Evolutionary conservation across 768 basidiomycete species (phyloP).

Genomic region (Erythrobasidium yunnanense): DNA sequence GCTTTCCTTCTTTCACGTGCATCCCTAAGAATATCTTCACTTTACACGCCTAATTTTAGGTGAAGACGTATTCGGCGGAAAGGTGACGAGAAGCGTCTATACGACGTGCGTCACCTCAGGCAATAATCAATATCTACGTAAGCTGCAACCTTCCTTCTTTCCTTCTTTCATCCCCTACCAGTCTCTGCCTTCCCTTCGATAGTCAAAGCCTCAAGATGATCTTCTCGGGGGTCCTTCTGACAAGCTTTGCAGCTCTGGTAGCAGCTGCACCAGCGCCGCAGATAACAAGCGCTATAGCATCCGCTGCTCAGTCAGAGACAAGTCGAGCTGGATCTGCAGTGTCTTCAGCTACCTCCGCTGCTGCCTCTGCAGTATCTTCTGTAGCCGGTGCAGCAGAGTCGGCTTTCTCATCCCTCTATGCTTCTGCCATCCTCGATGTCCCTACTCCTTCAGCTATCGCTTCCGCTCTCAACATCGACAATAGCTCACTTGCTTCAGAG

Average conservation of each 20-base stretch:
- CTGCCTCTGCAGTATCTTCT: slow-evolving; percentile 2
- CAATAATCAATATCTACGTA: too few species aligned
- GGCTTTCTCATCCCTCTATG: slow-evolving; percentile 14
- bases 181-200: too few species aligned
- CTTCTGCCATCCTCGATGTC: not conserved
- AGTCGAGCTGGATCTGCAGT: slow-evolving; percentile 14
- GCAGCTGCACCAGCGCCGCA: slow-evolving; percentile 12
- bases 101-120: too few species aligned
- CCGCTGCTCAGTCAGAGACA: not conserved
- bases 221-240: too few species aligned
- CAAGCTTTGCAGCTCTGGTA: not conserved
- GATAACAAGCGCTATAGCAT: slow-evolving; percentile 11
- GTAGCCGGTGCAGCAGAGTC: not conserved
- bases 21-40: too few species aligned
- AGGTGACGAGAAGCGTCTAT: too few species aligned
- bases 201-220: too few species aligned
- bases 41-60: too few species aligned
- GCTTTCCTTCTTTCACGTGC: too few species aligned
- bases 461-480: slow-evolving; percentile 1
- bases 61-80: too few species aligned
- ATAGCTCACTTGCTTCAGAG: not conserved
- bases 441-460: slow-evolving; percentile 2
- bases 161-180: too few species aligned
- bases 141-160: too few species aligned
- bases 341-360: slow-evolving; percentile 14